Conservation (phyloP, 768 basidiomycete genomes). For the Tylopilus plumbeoviolaceoides region DNA sequence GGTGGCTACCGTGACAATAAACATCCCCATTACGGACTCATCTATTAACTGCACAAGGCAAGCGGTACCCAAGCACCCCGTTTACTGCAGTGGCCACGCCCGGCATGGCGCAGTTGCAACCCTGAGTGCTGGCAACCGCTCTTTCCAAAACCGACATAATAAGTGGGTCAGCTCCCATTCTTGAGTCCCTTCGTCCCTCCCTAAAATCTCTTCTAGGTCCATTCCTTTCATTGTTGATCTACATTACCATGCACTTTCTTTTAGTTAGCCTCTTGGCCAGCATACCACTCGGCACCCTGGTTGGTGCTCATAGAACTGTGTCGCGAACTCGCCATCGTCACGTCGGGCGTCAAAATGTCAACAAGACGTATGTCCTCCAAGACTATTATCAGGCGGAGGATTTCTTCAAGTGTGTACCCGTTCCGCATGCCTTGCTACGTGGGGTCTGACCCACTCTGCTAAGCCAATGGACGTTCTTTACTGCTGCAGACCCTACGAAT, state of each 20-base stretch:
- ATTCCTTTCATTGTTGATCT: constrained; percentile 9
- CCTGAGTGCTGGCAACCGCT: background rate
- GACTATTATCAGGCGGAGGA: constrained; percentile 46
- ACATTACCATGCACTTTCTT: constrained; percentile 30
- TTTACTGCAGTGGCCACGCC: background rate
- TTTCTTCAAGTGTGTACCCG: constrained; percentile 53
- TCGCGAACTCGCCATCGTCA: constrained; percentile 29
- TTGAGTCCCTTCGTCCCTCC: background rate
- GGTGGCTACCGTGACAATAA: constrained; percentile 10
- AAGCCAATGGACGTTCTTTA: constrained; percentile 72
- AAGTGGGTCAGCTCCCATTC: background rate
- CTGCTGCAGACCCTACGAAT: constrained; percentile 59
- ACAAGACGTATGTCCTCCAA: constrained; percentile 32
- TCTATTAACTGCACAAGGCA: constrained; percentile 19
- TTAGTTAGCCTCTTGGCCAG: constrained; percentile 30
- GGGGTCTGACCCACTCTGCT: constrained; percentile 7
- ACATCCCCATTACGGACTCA: constrained; percentile 1
- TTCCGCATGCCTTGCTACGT: background rate
- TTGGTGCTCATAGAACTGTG: constrained; percentile 28
- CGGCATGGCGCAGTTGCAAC: constrained; percentile 1
- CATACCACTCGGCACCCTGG: constrained; percentile 35
- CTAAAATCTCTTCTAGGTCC: background rate
- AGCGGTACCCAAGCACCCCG: constrained; percentile 1
- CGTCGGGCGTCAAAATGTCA: constrained; percentile 20
- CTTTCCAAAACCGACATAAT: constrained; percentile 2